Evolutionary conservation across 1,139 yeast species (phyloP).

Genomic region (Sugiyamaella japonica): DNA sequence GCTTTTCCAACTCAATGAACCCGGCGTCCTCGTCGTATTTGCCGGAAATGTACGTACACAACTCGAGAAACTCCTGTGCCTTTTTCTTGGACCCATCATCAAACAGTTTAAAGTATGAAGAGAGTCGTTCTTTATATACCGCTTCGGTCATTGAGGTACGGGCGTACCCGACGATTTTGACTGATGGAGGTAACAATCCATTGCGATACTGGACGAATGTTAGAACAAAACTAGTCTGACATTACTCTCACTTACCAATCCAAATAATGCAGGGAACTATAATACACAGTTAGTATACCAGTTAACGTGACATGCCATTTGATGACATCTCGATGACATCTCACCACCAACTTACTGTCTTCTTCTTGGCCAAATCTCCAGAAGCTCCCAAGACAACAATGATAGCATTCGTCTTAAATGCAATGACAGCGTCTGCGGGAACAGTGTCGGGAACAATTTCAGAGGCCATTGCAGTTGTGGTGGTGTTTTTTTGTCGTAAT

Average conservation of each 20-base stretch:
- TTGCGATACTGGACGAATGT: constrained; percentile 55
- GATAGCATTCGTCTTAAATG: constrained; percentile 54
- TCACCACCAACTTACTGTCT: constrained; percentile 62
- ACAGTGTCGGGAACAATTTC: constrained; percentile 7
- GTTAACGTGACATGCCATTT: too few relatives aligned
- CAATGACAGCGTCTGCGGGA: constrained; percentile 16
- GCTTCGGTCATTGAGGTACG: constrained; percentile 69
- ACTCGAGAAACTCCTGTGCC: constrained; percentile 61
- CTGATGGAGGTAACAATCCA: constrained; percentile 69
- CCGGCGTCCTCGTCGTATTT: constrained; percentile 81
- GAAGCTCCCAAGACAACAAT: constrained; percentile 94
- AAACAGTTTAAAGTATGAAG: constrained; percentile 62
- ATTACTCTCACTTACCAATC: too few relatives aligned
- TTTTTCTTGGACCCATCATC: constrained; percentile 37
- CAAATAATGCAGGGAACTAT: constrained; percentile 27
- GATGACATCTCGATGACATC: too few relatives aligned
- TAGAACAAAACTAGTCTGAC: too few relatives aligned
- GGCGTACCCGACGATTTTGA: constrained; percentile 87
- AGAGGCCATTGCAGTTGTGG: constrained; percentile 5
- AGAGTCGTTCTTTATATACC: constrained; percentile 66
- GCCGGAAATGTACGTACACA: constrained; percentile 71
- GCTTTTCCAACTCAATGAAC: constrained; percentile 55
- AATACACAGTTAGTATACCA: not conserved
- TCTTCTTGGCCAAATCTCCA: constrained; percentile 96
- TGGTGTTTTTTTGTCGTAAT: not conserved